A percentile compares a stretch with the other conserved stretches of the same genome.
These are phyloP conservation scores for Aspergillus olivimuriae DNA, from an alignment of 495 filamentous ascomycete species.

Conservation along the genomic window DNA sequence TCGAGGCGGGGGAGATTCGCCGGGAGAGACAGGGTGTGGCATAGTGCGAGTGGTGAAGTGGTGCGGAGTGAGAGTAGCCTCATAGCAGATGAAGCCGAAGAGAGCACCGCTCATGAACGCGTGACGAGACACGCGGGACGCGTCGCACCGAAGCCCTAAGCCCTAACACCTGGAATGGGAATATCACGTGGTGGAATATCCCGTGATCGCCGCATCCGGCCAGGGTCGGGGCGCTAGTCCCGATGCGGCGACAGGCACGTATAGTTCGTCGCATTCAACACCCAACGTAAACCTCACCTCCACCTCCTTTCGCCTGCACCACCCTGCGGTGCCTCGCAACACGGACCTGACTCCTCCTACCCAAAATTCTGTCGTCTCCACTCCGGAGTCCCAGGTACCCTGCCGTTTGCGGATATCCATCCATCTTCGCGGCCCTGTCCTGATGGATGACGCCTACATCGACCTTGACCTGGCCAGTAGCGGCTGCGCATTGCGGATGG, in stretches of 20 bases:
- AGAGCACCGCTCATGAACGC: constrained; percentile 18
- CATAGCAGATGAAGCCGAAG: constrained; percentile 3
- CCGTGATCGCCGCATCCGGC: constrained; percentile 17
- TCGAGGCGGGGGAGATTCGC: constrained; percentile 17
- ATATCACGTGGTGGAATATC: constrained; percentile 3
- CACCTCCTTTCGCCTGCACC: no score
- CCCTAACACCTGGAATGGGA: constrained; percentile 12
- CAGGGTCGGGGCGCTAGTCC: not conserved
- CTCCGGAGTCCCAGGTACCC: no score
- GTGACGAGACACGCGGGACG: constrained; percentile 15
- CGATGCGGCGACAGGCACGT: not conserved
- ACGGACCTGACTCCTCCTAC: no score
- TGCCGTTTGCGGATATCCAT: not conserved
- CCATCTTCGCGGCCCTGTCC: not conserved
- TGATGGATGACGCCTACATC: constrained; percentile 14
- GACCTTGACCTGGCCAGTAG: not conserved
- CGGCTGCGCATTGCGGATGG: not conserved
- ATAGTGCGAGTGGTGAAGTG: constrained; percentile 23
- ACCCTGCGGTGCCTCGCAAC: no score
- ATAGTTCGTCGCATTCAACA: no score
- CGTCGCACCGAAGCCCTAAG: constrained; percentile 9
- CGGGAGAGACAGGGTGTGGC: constrained; percentile 48
- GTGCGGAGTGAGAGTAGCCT: not conserved
- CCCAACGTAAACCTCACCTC: no score
- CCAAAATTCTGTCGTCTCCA: no score